Evolutionary conservation across 2,329 filamentous ascomycete genomes (phyloP), one percentile per base, ranked within the genome.

Genomic region (Claviceps maximensis): DNA sequence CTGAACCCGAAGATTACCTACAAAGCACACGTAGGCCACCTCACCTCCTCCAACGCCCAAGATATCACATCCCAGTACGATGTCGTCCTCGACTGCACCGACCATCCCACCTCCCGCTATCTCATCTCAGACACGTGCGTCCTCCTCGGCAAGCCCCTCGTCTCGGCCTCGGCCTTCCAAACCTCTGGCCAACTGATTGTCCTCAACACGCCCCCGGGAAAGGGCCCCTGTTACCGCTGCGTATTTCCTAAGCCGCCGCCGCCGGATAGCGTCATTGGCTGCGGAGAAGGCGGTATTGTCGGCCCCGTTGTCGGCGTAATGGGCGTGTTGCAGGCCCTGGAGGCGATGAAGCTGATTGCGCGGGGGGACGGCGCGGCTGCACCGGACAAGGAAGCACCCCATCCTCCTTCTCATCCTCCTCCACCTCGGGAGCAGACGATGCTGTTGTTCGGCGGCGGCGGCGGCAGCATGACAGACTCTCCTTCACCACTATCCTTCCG

Each of bases 261-360:
- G 0, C 80, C 87, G 0, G 86, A 87, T 44, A 89, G 81, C 53
- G 84, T 96, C 1, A 76, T 88, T 1, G 89, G 84, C 55, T 98
- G 93, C 62, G 89, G 90, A 42, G 93, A 98, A 65, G 91, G 90
- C 10, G 93, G 93, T 0, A 89, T 98, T 9, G 63, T 98, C 1
- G 93, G 93, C 0, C 90, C 93, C 0, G 89, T 96, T 0, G 93
- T 98, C 0, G 93, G 93, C 0, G 77, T 83, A 0, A 96, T 98
- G 88, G 93, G 93, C 8, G 83, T 95, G 0, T 70, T 97, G 53
- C 93, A 97, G 71, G 91, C 93, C 0, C 73, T 95, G 1, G 89
- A 97, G 69, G 83, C 88, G 0, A 83, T 97, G 61, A 93, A 94
- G 65, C 67, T 96, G n/a, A 75, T 96, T 17, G 76, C 80, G 0